Evolutionary conservation across 768 basidiomycete species (phyloP).

Genomic region (Kwoniella botswanensis): DNA sequence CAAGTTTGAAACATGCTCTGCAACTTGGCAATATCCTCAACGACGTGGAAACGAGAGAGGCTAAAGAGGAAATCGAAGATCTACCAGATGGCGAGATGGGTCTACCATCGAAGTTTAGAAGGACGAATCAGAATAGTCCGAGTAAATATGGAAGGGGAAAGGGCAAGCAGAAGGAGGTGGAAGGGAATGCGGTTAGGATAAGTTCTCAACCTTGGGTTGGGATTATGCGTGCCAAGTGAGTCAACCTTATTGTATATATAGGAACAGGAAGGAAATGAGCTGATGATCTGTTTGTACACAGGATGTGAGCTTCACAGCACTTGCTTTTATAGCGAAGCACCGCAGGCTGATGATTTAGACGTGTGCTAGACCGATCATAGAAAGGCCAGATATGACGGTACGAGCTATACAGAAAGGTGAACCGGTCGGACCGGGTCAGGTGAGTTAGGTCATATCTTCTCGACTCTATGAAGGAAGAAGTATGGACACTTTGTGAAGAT

Average conservation of each 20-base stretch:
- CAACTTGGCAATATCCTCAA: slow-evolving; percentile 76
- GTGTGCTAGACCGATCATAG: slow-evolving; percentile 72
- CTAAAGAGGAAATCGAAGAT: slow-evolving; percentile 61
- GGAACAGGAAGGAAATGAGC: neutral
- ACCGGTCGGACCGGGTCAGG: slow-evolving; percentile 69
- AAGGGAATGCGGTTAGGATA: slow-evolving; percentile 29
- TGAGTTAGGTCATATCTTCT: too few relatives aligned
- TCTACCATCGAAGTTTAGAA: slow-evolving; percentile 15
- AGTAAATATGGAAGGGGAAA: slow-evolving; percentile 9
- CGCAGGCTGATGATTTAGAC: too few relatives aligned
- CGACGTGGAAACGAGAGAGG: slow-evolving; percentile 66
- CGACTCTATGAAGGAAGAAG: too few relatives aligned
- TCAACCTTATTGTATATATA: neutral
- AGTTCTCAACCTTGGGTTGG: slow-evolving; percentile 62
- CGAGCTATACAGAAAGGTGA: slow-evolving; percentile 75
- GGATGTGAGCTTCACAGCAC: slow-evolving; percentile 58
- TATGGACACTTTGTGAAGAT: too few relatives aligned
- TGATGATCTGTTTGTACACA: slow-evolving; percentile 24
- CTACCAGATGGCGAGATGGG: slow-evolving; percentile 36
- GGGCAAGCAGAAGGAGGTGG: slow-evolving; percentile 24
- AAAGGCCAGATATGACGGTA: slow-evolving; percentile 74
- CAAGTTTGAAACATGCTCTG: slow-evolving; percentile 81
- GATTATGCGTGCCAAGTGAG: slow-evolving; percentile 66
- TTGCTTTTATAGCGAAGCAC: too few relatives aligned
- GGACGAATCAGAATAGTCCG: slow-evolving; percentile 12